Evolutionary conservation across 2,329 filamentous ascomycete genomes (phyloP).

Genomic region (Penicillium sp.): DNA sequence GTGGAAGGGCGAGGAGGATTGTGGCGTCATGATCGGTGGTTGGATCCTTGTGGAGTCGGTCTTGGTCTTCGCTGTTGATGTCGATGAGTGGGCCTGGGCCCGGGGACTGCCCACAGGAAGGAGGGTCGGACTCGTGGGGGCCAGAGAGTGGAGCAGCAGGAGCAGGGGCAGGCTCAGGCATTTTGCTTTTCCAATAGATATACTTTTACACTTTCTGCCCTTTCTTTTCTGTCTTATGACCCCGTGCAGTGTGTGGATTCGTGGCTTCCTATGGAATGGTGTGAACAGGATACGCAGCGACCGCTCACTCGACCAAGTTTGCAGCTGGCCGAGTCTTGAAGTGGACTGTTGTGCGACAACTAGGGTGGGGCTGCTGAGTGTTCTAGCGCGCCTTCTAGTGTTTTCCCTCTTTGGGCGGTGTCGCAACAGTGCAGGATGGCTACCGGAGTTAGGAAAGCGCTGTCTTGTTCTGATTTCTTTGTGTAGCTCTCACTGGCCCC

Average conservation of each 20-base stretch:
- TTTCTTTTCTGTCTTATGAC: background rate
- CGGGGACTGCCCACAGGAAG: background rate
- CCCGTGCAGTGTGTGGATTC: background rate
- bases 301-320: background rate
- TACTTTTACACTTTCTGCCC: background rate
- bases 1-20: background rate
- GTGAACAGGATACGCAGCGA: background rate
- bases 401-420: slow-evolving; percentile 7
- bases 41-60: slow-evolving; percentile 4
- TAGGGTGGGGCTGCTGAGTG: background rate
- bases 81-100: background rate
- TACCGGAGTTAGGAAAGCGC: background rate
- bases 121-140: slow-evolving; percentile 12
- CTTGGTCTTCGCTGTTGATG: background rate
- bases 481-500: background rate
- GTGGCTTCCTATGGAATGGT: background rate
- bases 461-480: background rate
- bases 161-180: background rate
- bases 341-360: background rate
- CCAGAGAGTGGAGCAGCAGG: slow-evolving; percentile 2
- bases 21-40: slow-evolving; percentile 8
- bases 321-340: background rate
- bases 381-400: slow-evolving; percentile 10
- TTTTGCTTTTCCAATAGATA: background rate
- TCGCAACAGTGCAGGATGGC: background rate